These are phyloP conservation scores for Agaricus bisporus DNA, from an alignment of 768 basidiomycete species.

Conservation along the genomic window DNA sequence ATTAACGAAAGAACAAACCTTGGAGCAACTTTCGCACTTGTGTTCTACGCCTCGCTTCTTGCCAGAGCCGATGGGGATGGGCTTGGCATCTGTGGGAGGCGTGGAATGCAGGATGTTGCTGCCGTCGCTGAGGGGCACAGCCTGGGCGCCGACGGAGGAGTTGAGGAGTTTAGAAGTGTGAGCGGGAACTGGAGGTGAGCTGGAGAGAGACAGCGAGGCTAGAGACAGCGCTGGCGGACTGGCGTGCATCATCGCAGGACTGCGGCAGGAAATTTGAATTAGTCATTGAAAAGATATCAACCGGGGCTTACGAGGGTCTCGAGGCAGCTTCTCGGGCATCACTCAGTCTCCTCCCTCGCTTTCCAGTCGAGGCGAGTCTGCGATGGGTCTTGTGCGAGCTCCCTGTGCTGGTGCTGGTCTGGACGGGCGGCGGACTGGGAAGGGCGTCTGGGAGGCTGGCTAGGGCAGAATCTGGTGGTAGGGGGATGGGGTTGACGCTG, in stretches of 20 bases:
- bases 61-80: constrained; percentile 31
- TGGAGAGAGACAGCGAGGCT: constrained; percentile 37
- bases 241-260: constrained; percentile 26
- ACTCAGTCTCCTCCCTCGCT: constrained; percentile 64
- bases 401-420: constrained; percentile 17
- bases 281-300: background rate
- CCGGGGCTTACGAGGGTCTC: constrained; percentile 60
- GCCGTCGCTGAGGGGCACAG: constrained; percentile 20
- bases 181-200: constrained; percentile 29
- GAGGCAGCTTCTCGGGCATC: constrained; percentile 76
- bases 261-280: constrained; percentile 13
- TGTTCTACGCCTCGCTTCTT: constrained; percentile 85
- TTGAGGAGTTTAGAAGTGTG: constrained; percentile 18
- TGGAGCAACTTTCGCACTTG: constrained; percentile 91
- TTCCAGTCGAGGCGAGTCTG: constrained; percentile 64
- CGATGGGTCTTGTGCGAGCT: constrained; percentile 47
- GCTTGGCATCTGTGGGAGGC: constrained; percentile 22
- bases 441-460: constrained; percentile 7
- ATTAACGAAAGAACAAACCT: constrained; percentile 42
- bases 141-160: constrained; percentile 14
- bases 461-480: background rate
- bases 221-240: constrained; percentile 34
- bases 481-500: constrained; percentile 39
- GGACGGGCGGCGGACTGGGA: background rate
- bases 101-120: constrained; percentile 14